These are phyloP conservation scores for Zizania latifolia DNA, from an alignment of 176 grass and related monocot genomes.

Conservation along the genomic window DNA sequence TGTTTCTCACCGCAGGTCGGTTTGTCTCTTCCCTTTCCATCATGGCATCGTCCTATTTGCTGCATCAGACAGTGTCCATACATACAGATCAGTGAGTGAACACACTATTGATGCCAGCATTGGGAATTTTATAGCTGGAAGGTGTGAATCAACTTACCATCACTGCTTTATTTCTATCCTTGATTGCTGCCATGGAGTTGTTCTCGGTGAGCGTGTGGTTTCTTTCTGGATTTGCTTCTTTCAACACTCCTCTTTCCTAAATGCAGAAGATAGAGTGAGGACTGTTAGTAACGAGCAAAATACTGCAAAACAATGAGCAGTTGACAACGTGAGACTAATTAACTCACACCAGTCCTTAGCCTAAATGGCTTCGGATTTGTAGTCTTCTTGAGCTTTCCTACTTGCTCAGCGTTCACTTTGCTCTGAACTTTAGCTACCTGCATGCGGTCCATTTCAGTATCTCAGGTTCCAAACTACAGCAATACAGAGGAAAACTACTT, in stretches of 20 bases:
- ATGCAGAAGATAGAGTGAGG: constrained; percentile 4
- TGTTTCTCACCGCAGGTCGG: constrained; percentile 20
- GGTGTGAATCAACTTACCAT: constrained; percentile 6
- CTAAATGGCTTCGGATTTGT: constrained; percentile 87
- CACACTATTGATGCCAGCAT: not conserved
- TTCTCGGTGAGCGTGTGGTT: constrained; percentile 28
- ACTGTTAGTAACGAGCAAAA: not conserved
- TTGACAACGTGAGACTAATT: constrained; percentile 2
- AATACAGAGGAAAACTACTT: not conserved
- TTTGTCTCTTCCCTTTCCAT: constrained; percentile 33
- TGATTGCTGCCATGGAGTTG: constrained; percentile 8
- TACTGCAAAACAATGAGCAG: not conserved
- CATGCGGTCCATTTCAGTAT: not conserved
- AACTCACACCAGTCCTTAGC: constrained; percentile 83
- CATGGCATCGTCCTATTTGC: constrained; percentile 13
- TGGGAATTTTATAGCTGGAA: not conserved
- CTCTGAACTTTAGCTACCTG: constrained; percentile 40
- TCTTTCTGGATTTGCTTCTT: constrained; percentile 73
- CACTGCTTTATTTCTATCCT: constrained; percentile 12
- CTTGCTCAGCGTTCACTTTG: constrained; percentile 39
- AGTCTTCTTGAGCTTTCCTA: constrained; percentile 60
- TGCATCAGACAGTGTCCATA: constrained; percentile 27
- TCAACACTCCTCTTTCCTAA: constrained; percentile 76
- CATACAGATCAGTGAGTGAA: not conserved
- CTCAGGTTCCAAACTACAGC: not conserved